Evolutionary conservation across 1,139 yeast species (phyloP).

Genomic region (Yamadazyma diospyri): DNA sequence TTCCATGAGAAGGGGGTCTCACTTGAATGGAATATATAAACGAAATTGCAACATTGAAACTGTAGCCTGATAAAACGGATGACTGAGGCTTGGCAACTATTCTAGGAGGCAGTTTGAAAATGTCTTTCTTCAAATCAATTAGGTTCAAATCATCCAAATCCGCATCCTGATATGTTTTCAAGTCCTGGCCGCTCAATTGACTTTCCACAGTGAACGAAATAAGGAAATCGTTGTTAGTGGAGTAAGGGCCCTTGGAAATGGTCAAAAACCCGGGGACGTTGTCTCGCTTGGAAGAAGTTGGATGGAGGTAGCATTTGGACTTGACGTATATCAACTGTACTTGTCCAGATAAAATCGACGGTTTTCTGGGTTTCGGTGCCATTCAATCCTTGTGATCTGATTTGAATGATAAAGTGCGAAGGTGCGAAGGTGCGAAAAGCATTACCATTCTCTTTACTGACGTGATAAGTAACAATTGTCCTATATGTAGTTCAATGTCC

Average conservation of each 20-base stretch:
- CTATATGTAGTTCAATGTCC: too few relatives aligned
- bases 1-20: constrained; percentile 77
- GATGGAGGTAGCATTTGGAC: constrained; percentile 78
- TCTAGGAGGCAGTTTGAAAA: constrained; percentile 9
- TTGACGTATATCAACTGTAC: constrained; percentile 52
- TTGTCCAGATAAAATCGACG: constrained; percentile 18
- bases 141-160: constrained; percentile 42
- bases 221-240: constrained; percentile 53
- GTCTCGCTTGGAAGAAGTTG: constrained; percentile 67
- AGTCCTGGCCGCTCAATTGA: constrained; percentile 46
- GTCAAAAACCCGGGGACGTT: constrained; percentile 76
- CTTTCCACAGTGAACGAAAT: constrained; percentile 78
- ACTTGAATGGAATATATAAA: constrained; percentile 76
- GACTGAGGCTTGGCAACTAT: constrained; percentile 35
- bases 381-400: constrained; percentile 1
- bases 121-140: constrained; percentile 15
- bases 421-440: too few relatives aligned
- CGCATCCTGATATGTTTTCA: constrained; percentile 46
- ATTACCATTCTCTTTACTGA: too few relatives aligned
- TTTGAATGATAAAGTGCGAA: background rate
- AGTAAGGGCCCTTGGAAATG: constrained; percentile 53
- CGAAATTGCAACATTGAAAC: constrained; percentile 59
- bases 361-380: constrained; percentile 8
- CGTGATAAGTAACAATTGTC: too few relatives aligned
- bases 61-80: constrained; percentile 56